phyloP scores from a whole-genome alignment of 345 rosid species.

The Passiflora organensis region DNA sequence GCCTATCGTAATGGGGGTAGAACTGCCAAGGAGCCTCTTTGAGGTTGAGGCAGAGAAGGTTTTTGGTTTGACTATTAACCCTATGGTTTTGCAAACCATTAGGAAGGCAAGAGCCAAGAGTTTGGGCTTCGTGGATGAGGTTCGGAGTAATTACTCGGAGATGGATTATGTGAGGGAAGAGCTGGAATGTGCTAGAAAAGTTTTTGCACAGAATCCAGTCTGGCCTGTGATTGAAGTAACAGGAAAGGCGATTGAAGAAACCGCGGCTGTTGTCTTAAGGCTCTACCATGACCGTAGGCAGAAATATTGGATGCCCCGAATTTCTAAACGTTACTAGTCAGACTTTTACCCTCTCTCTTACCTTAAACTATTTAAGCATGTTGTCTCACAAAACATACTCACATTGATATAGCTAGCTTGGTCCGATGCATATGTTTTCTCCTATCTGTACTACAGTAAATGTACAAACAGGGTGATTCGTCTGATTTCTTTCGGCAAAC shows the following conservation, averaged over 20 bases:
- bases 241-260: slow-evolving; percentile 88
- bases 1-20: slow-evolving; percentile 69
- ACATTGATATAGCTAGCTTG: too few relatives aligned
- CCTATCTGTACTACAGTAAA: background rate
- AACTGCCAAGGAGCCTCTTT: slow-evolving; percentile 58
- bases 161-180: slow-evolving; percentile 64
- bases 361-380: too few relatives aligned
- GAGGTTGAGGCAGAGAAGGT: slow-evolving; percentile 61
- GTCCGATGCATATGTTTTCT: background rate
- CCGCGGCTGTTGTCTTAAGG: slow-evolving; percentile 75
- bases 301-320: slow-evolving; percentile 66
- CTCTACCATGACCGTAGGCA: slow-evolving; percentile 64
- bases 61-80: slow-evolving; percentile 73
- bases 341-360: too few relatives aligned
- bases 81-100: slow-evolving; percentile 62
- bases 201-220: slow-evolving; percentile 64
- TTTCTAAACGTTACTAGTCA: slow-evolving; percentile 60
- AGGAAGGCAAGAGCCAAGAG: slow-evolving; percentile 67
- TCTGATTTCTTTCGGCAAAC: too few relatives aligned
- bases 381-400: too few relatives aligned
- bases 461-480: too few relatives aligned
- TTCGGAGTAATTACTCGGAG: slow-evolving; percentile 64
- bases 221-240: slow-evolving; percentile 90
- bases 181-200: slow-evolving; percentile 55
- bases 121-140: slow-evolving; percentile 52